Base-by-base conservation (phyloP, 352 stramenopile species). In the Thalassiosira hispida region DNA sequence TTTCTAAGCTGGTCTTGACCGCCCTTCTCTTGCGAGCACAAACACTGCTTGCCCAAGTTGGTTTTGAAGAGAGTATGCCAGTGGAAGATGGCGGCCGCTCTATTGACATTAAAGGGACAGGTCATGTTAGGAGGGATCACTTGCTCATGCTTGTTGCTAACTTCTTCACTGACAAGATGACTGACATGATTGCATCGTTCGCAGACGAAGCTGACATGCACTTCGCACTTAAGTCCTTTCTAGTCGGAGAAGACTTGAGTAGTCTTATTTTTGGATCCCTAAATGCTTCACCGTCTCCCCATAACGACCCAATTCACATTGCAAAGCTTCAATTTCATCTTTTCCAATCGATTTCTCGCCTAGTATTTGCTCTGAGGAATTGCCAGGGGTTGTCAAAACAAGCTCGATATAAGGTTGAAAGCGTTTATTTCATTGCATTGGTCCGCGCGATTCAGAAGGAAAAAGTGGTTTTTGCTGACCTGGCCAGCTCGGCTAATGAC, bases 81-180 rank as follows among this genome's bases (percentile, higher is more conserved):
- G 59, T 44, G 29, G 22, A 53, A 5, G 14, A 64, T 27, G 27
- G 42, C 9, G 31, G 51, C 4, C 33, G 20, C 46, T 53, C 59
- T 49, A 46, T 60, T 23, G 40, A 57, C 60, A 29, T 31, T 49
- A 52, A 16, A 18, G 35, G 57, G 22, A 44, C 38, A 18, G 4
- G 27, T 47, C 55, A 47, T 69, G 22, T 20, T 14, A 71, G 29
- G 33, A 68, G 60, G 55, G 42, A 77, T 44, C 29, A 74, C 11
- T 60, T 66, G 29, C 38, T 79, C 12, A 49, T 80, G 31, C 22
- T 63, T 35, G 44, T 70, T 46, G 70, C 60, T 33, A 74, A 53
- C 51, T 81, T 77, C 57, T 86, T 86, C 55, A 66, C 68, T 49
- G 73, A 86, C 47, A 86, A 86, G 76, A 65, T 81, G 40, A 68